phyloP scores from a whole-genome alignment of 352 stramenopile genomes.

The Phytophthora podocarpi region DNA sequence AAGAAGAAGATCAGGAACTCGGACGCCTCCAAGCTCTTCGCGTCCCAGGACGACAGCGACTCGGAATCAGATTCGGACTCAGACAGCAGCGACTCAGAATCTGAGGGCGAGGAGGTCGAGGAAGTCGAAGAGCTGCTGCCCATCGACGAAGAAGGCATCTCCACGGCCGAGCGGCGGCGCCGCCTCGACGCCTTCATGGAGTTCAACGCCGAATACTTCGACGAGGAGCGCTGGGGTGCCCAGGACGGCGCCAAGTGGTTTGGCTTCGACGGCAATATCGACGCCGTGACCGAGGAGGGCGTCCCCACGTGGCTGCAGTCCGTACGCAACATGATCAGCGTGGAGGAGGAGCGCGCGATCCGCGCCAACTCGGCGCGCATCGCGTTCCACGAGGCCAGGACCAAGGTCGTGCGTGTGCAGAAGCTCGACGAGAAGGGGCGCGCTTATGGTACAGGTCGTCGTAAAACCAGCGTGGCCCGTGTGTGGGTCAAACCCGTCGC shows the following conservation, averaged over 20 bases:
- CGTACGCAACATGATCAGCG: constrained; percentile 68
- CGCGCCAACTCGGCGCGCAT: constrained; percentile 70
- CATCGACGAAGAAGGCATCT: constrained; percentile 47
- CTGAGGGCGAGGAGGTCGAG: constrained; percentile 22
- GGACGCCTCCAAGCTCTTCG: constrained; percentile 36
- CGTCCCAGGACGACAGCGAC: constrained; percentile 22
- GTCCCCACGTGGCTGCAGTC: constrained; percentile 85
- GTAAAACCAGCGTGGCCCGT: constrained; percentile 94
- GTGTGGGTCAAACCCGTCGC: constrained; percentile 93
- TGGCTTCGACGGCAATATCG: constrained; percentile 80
- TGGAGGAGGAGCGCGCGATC: constrained; percentile 69
- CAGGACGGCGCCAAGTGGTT: constrained; percentile 79
- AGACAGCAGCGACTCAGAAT: constrained; percentile 26
- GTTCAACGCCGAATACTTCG: constrained; percentile 65
- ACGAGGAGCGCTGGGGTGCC: constrained; percentile 70
- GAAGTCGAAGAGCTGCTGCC: constrained; percentile 30
- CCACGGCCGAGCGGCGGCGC: constrained; percentile 25
- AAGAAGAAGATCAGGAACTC: constrained; percentile 20
- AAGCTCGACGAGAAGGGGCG: constrained; percentile 81
- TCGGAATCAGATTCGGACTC: constrained; percentile 36
- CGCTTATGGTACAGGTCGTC: constrained; percentile 91
- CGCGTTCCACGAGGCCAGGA: constrained; percentile 73
- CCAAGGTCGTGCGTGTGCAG: constrained; percentile 70
- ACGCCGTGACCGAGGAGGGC: constrained; percentile 76
- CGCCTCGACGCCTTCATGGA: constrained; percentile 37